A percentile compares a stretch with the other conserved stretches of the same genome.
These are phyloP conservation scores for Arthrobotrys sphaeroides DNA, from an alignment of 2,329 filamentous ascomycete species.

Conservation along the genomic window DNA sequence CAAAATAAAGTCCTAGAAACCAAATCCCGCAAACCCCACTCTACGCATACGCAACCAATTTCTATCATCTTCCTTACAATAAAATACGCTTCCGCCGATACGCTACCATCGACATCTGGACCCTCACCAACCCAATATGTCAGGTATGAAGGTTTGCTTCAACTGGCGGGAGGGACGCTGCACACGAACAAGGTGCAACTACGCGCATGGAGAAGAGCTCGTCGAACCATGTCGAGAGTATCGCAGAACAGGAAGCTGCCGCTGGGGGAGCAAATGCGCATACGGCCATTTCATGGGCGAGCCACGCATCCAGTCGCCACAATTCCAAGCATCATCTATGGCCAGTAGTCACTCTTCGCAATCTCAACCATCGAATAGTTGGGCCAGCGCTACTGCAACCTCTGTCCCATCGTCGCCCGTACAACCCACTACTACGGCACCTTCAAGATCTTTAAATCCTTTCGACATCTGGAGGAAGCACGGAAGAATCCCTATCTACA, in stretches of 20 bases:
- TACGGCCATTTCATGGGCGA: slow-evolving; percentile 1
- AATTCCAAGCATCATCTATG: too few relatives aligned
- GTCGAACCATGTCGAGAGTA: slow-evolving; percentile 13
- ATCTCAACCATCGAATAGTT: too few relatives aligned
- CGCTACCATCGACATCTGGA: neutral
- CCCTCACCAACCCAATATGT: neutral
- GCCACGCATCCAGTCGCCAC: neutral
- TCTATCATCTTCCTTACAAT: too few relatives aligned
- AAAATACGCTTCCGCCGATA: too few relatives aligned
- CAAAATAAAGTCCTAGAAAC: too few relatives aligned
- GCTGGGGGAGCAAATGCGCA: neutral
- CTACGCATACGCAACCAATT: too few relatives aligned
- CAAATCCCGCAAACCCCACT: too few relatives aligned
- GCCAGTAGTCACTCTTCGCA: too few relatives aligned
- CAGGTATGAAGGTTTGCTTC: slow-evolving; percentile 22
- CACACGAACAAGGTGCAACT: slow-evolving; percentile 21
- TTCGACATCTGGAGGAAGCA: slow-evolving; percentile 32
- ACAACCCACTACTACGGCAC: neutral
- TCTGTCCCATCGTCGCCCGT: neutral
- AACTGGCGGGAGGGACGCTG: slow-evolving; percentile 29
- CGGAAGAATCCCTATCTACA: slow-evolving; percentile 13
- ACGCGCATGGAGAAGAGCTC: slow-evolving; percentile 19
- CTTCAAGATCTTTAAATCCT: neutral
- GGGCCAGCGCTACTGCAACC: neutral
- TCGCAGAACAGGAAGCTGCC: slow-evolving; percentile 1